These are phyloP conservation scores for Xylaria multiplex DNA, from an alignment of 2,329 filamentous ascomycete species.

Conservation along the genomic window DNA sequence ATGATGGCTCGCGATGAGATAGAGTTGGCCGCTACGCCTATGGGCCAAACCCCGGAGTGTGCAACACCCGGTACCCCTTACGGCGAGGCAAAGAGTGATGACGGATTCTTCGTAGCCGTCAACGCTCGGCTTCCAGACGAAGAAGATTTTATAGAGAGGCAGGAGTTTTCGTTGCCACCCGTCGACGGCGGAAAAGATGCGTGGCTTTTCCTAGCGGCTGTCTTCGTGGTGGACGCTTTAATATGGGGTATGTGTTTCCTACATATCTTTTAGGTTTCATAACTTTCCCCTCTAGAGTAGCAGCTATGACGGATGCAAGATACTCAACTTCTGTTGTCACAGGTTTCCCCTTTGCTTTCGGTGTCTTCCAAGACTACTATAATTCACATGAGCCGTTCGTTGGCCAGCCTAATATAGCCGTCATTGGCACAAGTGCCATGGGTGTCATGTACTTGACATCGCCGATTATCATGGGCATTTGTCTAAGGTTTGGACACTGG, in stretches of 20 bases:
- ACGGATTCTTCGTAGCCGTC: slow-evolving; percentile 19
- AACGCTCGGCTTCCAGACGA: slow-evolving; percentile 16
- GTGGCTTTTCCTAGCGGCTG: slow-evolving; percentile 58
- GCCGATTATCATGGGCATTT: slow-evolving; percentile 60
- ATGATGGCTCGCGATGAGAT: slow-evolving; percentile 31
- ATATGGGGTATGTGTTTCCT: slow-evolving; percentile 59
- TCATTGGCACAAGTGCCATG: slow-evolving; percentile 73
- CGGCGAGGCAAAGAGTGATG: slow-evolving; percentile 20
- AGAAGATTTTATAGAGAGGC: slow-evolving; percentile 21
- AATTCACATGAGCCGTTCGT: slow-evolving; percentile 67
- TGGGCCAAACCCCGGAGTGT: slow-evolving; percentile 27
- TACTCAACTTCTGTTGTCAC: slow-evolving; percentile 21
- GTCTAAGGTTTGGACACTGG: slow-evolving; percentile 55
- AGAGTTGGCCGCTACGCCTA: slow-evolving; percentile 20
- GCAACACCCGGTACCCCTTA: slow-evolving; percentile 21
- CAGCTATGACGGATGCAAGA: not conserved
- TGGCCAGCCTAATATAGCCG: slow-evolving; percentile 63
- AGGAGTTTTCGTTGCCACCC: slow-evolving; percentile 41
- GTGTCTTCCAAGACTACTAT: slow-evolving; percentile 78
- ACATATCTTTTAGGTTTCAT: no score
- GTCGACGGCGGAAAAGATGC: slow-evolving; percentile 48
- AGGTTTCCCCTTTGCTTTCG: slow-evolving; percentile 76
- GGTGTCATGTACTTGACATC: slow-evolving; percentile 67
- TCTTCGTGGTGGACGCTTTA: slow-evolving; percentile 62
- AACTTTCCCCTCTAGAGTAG: not conserved